Base-by-base conservation (phyloP, 148 eudicot genomes). In the Rhododendron griersonianum region DNA sequence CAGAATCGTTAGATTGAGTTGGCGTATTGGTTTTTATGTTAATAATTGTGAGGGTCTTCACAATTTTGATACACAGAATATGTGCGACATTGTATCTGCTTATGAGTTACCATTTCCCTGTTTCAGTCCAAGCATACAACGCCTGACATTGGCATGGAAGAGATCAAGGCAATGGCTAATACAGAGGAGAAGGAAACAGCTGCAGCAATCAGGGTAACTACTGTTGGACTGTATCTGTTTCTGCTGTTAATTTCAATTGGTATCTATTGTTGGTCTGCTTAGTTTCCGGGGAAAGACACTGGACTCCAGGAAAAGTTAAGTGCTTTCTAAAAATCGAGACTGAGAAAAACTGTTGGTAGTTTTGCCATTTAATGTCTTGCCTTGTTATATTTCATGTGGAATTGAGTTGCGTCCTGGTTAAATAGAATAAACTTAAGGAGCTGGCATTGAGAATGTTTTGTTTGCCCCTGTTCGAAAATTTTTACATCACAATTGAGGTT, bases 141-240 rank as follows among this genome's bases (percentile, higher is more conserved):
- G n/a, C 25, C 78, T 14, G 48, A 23, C 15, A 14, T 41, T 67
- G 59, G 28, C 3, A 15, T 2, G 85, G 78, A 83, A 83, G 78
- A 25, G 78, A 83, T 83, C 59, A 83, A 83, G 39, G 41, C 85
- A 44, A 23, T 83, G 44, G 18, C 77, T 65, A 30, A 25, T 83
- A 83, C 61, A 18, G 85, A 67, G 25, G 55, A 47, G 45, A 83
- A 45, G 10, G 78, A 69, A 83, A 71, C 41, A 3, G 61, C 77
- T 28, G 57, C 59, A 45, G 57, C 41, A 69, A 83, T 69, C 39
- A 41, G 11, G 35, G 85, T 83, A 28, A 67, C 33, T 67, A 11
- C 5, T 25, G 35, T 67, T 28, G 74, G 35, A 10, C 25, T 67
- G 14, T 67, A 10, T 25, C 35, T 11, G 0, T 50, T 80, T 78